Percentiles rank a stretch among this genome's conserved stretches.
Conservation (phyloP, 2,329 filamentous ascomycete genomes). For the Botrytis aclada region DNA sequence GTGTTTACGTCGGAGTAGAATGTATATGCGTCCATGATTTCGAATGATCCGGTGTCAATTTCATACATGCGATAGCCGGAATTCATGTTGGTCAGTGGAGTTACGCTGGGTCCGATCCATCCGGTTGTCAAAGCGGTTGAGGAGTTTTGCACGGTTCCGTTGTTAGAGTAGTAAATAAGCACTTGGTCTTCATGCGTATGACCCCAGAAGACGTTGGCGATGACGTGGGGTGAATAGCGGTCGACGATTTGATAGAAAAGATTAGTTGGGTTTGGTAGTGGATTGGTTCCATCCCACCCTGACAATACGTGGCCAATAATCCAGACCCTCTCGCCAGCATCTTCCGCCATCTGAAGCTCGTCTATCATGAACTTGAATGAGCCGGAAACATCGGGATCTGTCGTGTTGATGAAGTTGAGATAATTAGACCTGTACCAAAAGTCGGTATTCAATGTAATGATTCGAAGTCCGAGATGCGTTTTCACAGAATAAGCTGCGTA, state of each 20-base stretch:
- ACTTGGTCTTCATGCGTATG: constrained; percentile 55
- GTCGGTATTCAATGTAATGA: constrained; percentile 53
- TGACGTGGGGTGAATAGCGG: constrained; percentile 53
- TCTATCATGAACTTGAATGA: constrained; percentile 48
- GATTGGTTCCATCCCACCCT: constrained; percentile 55
- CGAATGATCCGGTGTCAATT: constrained; percentile 52
- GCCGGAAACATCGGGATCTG: constrained; percentile 49
- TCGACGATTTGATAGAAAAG: constrained; percentile 55
- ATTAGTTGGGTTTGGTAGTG: constrained; percentile 51
- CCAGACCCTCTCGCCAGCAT: constrained; percentile 51
- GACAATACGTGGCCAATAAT: constrained; percentile 52
- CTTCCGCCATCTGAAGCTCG: constrained; percentile 52
- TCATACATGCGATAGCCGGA: constrained; percentile 53
- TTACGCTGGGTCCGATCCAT: constrained; percentile 52
- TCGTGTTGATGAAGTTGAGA: constrained; percentile 51
- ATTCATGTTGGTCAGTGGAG: constrained; percentile 54
- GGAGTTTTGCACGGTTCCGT: constrained; percentile 44
- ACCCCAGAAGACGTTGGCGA: constrained; percentile 53
- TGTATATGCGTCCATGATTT: constrained; percentile 53
- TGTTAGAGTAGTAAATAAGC: constrained; percentile 53
- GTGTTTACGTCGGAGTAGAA: constrained; percentile 51
- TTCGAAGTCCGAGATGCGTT: constrained; percentile 50
- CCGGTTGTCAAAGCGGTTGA: constrained; percentile 47
- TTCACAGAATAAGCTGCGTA: constrained; percentile 56
- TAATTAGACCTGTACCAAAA: constrained; percentile 47